Percentiles rank a stretch among this genome's conserved stretches.
phyloP scores from a whole-genome alignment of 106 monocot genomes.

The Phalaenopsis aphrodite region DNA sequence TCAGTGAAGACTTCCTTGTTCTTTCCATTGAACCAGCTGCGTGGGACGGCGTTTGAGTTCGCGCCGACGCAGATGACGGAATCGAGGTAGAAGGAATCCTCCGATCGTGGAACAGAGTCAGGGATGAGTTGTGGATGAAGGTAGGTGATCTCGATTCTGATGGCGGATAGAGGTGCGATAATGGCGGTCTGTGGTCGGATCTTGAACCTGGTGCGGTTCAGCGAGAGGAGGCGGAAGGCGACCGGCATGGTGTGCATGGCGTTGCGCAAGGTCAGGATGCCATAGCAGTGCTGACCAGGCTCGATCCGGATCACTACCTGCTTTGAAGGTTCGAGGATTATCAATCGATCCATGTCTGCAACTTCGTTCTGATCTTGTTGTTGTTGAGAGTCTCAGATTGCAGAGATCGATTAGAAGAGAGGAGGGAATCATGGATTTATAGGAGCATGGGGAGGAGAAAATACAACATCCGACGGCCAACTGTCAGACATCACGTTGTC shows the following conservation, averaged over 20 bases:
- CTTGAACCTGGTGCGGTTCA: constrained; percentile 18
- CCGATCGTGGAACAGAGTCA: constrained; percentile 18
- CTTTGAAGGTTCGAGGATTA: constrained; percentile 40
- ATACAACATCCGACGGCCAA: background rate
- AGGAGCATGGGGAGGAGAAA: background rate
- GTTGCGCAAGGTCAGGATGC: constrained; percentile 36
- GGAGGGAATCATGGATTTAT: background rate
- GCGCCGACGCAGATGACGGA: constrained; percentile 53
- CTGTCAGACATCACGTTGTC: too few relatives aligned
- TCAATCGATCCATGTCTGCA: constrained; percentile 32
- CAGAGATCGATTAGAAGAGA: too few relatives aligned
- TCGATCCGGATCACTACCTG: constrained; percentile 33
- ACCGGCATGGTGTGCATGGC: constrained; percentile 65
- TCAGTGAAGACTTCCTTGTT: constrained; percentile 55
- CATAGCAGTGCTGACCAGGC: constrained; percentile 24
- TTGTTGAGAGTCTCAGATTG: background rate
- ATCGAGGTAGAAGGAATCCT: constrained; percentile 46
- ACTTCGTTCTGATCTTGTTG: background rate
- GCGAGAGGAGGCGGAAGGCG: constrained; percentile 38
- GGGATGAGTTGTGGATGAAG: constrained; percentile 20
- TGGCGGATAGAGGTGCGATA: constrained; percentile 34
- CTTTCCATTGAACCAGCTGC: constrained; percentile 46
- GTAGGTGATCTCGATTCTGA: constrained; percentile 29
- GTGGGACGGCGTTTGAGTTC: constrained; percentile 29
- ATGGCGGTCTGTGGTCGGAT: constrained; percentile 40